A percentile compares a stretch with the other conserved stretches of the same genome.
phyloP scores from a whole-genome alignment of 1,139 yeast genomes.

The Candida buenavistaensis region DNA sequence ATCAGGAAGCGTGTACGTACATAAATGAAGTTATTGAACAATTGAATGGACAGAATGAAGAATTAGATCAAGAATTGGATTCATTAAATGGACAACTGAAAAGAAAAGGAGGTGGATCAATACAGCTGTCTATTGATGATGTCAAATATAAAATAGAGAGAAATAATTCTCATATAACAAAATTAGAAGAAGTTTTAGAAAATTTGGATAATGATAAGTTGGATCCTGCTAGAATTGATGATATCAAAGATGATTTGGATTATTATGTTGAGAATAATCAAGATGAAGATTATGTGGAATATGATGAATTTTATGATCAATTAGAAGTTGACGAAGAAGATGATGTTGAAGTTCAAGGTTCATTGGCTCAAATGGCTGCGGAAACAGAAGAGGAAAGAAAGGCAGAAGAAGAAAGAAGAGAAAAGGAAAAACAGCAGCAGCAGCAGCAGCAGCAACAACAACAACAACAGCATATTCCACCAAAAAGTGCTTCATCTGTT shows the following conservation, averaged over 20 bases:
- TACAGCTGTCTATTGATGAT: constrained; percentile 58
- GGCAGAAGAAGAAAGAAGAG: constrained; percentile 12
- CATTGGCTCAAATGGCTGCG: constrained; percentile 35
- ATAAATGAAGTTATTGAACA: constrained; percentile 77
- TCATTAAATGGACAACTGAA: constrained; percentile 43
- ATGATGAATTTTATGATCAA: constrained; percentile 90
- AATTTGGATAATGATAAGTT: constrained; percentile 80
- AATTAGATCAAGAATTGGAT: constrained; percentile 75
- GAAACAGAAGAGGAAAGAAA: constrained; percentile 19
- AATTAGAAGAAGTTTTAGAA: constrained; percentile 75
- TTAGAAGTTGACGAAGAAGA: constrained; percentile 57
- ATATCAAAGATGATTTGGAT: constrained; percentile 84
- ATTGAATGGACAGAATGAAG: constrained; percentile 77
- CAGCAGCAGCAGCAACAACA: too few species aligned
- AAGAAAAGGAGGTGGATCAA: constrained; percentile 45
- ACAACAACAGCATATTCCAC: constrained; percentile 1
- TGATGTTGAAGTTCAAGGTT: constrained; percentile 29
- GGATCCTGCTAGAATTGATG: constrained; percentile 79
- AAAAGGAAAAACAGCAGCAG: constrained; percentile 7
- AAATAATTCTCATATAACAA: constrained; percentile 75
- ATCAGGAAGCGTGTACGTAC: constrained; percentile 72
- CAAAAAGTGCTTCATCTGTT: constrained; percentile 4
- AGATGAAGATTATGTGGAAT: constrained; percentile 95
- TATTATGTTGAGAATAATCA: constrained; percentile 94
- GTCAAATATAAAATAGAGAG: constrained; percentile 67